phyloP scores from a whole-genome alignment of 352 stramenopile species.

The Saprolegnia parasitica region DNA sequence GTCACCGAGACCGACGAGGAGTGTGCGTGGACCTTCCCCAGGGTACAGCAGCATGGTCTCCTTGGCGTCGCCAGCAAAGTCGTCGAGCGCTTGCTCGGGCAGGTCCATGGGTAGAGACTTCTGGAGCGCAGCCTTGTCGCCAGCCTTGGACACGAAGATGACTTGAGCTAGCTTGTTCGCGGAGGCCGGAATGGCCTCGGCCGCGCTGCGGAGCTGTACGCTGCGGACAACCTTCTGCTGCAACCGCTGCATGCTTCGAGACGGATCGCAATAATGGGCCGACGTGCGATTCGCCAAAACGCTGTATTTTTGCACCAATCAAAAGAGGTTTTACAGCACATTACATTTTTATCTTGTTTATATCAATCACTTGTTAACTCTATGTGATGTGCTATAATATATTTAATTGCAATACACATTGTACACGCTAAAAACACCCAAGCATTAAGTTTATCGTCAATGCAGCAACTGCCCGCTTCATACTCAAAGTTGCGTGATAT shows the following conservation, averaged over 20 bases:
- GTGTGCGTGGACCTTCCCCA: conserved; percentile 46
- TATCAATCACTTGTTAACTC: too few species aligned
- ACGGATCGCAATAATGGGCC: too few species aligned
- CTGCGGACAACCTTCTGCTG: conserved; percentile 14
- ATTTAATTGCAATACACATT: too few species aligned
- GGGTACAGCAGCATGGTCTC: conserved; percentile 74
- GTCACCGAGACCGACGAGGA: conserved; percentile 71
- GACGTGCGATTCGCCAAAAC: too few species aligned
- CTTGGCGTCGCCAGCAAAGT: conserved; percentile 62
- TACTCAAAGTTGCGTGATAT: too few species aligned
- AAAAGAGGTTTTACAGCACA: too few species aligned
- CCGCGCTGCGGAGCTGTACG: neutral
- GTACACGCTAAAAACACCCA: too few species aligned
- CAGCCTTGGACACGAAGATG: conserved; percentile 25
- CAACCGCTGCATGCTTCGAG: conserved; percentile 12
- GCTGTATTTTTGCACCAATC: too few species aligned
- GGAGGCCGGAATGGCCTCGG: neutral
- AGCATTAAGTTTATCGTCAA: too few species aligned
- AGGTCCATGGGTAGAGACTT: conserved; percentile 55
- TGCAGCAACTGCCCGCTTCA: too few species aligned
- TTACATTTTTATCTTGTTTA: too few species aligned
- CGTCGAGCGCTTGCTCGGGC: conserved; percentile 50
- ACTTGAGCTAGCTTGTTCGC: conserved; percentile 19
- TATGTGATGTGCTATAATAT: too few species aligned
- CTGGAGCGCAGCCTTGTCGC: neutral